Conservation (phyloP, 164 flowering plant genomes). For the Liquidambar formosana region DNA sequence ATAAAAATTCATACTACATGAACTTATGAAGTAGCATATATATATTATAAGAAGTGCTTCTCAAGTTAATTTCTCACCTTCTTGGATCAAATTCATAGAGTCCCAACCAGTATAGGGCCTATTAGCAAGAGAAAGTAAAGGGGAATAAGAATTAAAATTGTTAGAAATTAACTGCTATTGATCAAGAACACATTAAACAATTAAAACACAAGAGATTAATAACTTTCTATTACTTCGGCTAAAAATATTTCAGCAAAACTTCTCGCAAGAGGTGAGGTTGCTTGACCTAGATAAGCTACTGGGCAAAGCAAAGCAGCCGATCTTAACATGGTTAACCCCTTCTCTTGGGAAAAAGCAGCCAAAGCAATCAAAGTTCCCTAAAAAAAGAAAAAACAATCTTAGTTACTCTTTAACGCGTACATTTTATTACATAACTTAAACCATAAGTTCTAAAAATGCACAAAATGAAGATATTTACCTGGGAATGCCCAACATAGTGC, state of each 20-base stretch:
- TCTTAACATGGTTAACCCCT: conserved; percentile 41
- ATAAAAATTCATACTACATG: too few species aligned
- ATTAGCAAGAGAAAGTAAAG: conserved; percentile 8
- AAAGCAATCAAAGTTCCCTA: conserved; percentile 76
- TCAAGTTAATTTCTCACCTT: conserved; percentile 41
- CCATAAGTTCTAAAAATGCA: too few species aligned
- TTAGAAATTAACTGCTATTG: neutral
- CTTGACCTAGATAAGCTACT: conserved; percentile 58
- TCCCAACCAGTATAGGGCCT: conserved; percentile 51
- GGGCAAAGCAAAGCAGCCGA: conserved; percentile 75
- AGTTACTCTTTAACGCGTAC: too few species aligned
- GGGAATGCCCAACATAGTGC: conserved; percentile 84
- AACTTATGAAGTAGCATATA: too few species aligned
- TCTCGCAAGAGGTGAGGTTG: conserved; percentile 45
- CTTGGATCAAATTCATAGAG: conserved; percentile 52
- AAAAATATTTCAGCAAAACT: conserved; percentile 43
- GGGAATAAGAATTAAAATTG: neutral
- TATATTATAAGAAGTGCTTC: too few species aligned
- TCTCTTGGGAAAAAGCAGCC: conserved; percentile 51
- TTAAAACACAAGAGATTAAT: neutral
- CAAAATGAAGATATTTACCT: conserved; percentile 52
- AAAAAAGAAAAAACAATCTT: neutral
- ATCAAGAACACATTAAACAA: neutral
- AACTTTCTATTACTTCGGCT: conserved; percentile 42
- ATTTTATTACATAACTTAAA: too few species aligned